Evolutionary conservation across 2,329 filamentous ascomycete genomes (phyloP).

Genomic region (Trichoderma sp.): DNA sequence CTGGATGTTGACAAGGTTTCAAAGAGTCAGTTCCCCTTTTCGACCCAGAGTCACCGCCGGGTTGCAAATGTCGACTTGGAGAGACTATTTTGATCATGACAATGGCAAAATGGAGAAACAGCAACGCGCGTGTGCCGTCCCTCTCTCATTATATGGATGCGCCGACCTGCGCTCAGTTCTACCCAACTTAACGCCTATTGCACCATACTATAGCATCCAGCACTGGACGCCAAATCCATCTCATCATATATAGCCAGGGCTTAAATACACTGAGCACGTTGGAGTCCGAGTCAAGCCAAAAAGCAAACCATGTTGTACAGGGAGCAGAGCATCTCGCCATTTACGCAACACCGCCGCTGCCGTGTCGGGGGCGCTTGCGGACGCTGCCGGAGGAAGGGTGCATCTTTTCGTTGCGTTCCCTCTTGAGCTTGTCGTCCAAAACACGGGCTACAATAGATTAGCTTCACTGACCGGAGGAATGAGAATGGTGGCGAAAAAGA

Average conservation of each 20-base stretch:
- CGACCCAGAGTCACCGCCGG: not conserved
- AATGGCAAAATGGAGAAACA: not conserved
- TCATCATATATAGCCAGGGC: not conserved
- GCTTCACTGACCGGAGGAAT: not conserved
- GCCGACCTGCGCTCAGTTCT: not conserved
- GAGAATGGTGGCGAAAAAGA: constrained; percentile 18
- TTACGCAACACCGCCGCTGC: constrained; percentile 33
- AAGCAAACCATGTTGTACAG: not conserved
- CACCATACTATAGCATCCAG: not conserved
- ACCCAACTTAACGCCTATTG: not conserved
- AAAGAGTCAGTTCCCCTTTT: not conserved
- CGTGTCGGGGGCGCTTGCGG: constrained; percentile 57
- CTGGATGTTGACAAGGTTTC: not conserved
- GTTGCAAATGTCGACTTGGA: not conserved
- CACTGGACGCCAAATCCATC: not conserved
- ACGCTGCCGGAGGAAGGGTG: constrained; percentile 48
- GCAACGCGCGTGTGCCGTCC: not conserved
- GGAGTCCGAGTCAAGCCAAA: not conserved
- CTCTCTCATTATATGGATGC: not conserved
- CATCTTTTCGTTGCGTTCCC: constrained; percentile 59
- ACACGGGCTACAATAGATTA: constrained; percentile 51
- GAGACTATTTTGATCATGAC: not conserved
- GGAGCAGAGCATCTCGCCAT: not conserved
- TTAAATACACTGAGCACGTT: not conserved
- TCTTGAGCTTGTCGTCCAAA: constrained; percentile 64